Conservation (phyloP, 1,284 basidiomycete species). For the Marasmius fiardii region DNA sequence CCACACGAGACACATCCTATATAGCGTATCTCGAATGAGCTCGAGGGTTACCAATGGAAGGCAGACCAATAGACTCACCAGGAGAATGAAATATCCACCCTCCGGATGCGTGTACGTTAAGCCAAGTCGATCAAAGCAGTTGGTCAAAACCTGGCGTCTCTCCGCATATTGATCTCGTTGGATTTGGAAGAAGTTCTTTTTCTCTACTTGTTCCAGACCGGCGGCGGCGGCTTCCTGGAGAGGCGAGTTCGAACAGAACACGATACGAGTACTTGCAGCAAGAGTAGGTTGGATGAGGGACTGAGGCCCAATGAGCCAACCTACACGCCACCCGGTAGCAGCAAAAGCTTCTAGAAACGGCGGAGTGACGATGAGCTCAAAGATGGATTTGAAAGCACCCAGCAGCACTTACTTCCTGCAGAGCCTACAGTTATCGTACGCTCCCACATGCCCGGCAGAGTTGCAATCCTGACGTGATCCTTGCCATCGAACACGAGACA, state of each 20-base stretch:
- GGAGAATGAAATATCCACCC: conserved; percentile 86
- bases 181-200: conserved; percentile 77
- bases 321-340: conserved; percentile 97
- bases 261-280: conserved; percentile 90
- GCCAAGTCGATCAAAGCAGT: conserved; percentile 83
- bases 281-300: conserved; percentile 85
- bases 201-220: conserved; percentile 75
- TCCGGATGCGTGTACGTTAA: conserved; percentile 86
- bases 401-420: conserved; percentile 46
- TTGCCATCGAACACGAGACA: conserved; percentile 87
- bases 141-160: conserved; percentile 70
- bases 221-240: conserved; percentile 89
- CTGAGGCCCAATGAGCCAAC: conserved; percentile 90
- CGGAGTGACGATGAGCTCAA: neutral
- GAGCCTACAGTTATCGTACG: conserved; percentile 54
- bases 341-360: conserved; percentile 82
- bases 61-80: conserved; percentile 46
- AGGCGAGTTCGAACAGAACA: conserved; percentile 92
- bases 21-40: conserved; percentile 3
- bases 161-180: conserved; percentile 83
- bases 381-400: conserved; percentile 5
- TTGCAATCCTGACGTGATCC: conserved; percentile 90
- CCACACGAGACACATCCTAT: conserved; percentile 79
- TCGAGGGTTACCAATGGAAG: neutral
- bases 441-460: conserved; percentile 97